phyloP scores from a whole-genome alignment of 768 basidiomycete genomes.

The Brasilioporus rufonigricans region DNA sequence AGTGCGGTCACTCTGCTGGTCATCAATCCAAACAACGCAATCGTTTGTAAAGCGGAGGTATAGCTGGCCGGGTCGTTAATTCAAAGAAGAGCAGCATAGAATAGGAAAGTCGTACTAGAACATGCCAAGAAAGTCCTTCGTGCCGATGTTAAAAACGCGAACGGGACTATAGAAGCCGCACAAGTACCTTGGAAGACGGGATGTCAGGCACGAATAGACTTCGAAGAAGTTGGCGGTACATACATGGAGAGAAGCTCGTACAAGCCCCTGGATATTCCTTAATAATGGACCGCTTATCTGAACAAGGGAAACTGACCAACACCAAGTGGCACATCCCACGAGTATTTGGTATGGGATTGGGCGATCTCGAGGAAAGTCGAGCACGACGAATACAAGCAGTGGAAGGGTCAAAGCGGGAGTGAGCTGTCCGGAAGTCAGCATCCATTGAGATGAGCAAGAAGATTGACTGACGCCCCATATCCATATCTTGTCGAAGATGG shows the following conservation, averaged over 20 bases:
- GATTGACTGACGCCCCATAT: slow-evolving; percentile 48
- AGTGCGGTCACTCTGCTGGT: slow-evolving; percentile 65
- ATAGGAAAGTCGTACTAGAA: slow-evolving; percentile 30
- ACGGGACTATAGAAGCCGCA: slow-evolving; percentile 41
- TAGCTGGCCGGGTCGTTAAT: slow-evolving; percentile 18
- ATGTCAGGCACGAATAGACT: slow-evolving; percentile 9
- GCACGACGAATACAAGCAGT: slow-evolving; percentile 61
- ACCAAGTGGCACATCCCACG: slow-evolving; percentile 58
- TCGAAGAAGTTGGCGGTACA: slow-evolving; percentile 6
- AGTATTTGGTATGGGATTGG: slow-evolving; percentile 59
- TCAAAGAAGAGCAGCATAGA: neutral
- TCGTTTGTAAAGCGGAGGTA: slow-evolving; percentile 46
- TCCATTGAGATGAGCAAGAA: slow-evolving; percentile 2
- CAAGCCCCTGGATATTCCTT: slow-evolving; percentile 42
- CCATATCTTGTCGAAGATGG: slow-evolving; percentile 56
- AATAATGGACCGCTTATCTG: slow-evolving; percentile 7
- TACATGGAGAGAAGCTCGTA: slow-evolving; percentile 56
- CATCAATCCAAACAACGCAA: slow-evolving; percentile 70
- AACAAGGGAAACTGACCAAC: slow-evolving; percentile 43
- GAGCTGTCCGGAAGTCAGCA: slow-evolving; percentile 35
- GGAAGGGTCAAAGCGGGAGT: slow-evolving; percentile 61
- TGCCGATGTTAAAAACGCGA: slow-evolving; percentile 41
- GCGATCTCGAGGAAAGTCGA: slow-evolving; percentile 68
- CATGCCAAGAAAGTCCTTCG: slow-evolving; percentile 38
- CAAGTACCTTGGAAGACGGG: slow-evolving; percentile 33